Base-by-base conservation (phyloP, 306 rosid genomes). In the Prosopis cineraria region DNA sequence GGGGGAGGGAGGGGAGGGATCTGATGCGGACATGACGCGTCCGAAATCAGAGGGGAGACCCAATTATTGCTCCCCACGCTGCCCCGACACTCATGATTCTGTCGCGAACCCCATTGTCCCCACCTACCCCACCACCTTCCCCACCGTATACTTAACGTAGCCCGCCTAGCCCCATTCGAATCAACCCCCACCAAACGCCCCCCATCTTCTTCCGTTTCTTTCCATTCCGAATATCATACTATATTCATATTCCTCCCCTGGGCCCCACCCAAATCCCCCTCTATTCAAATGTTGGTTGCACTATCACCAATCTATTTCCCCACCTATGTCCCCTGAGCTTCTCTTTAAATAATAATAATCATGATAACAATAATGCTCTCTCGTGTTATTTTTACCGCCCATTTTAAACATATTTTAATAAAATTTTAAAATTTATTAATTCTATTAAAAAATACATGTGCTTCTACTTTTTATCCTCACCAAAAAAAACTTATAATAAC, bases 31-130 rank as follows among this genome's bases (percentile, higher is more conserved):
- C 96, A 80, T 76, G 93, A 89, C 90, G 90, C 90, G 85, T 88
- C 94, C 96, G 89, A 91, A 90, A 91, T 93, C 94, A 91, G 93
- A 89, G 98, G 96, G 81, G 55, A 73, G 80, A 78, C 79, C 97
- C 96, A 94, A 94, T 92, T 63, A 91, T 89, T 94, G 91, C 88
- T 45, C 89, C 94, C 96, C 96, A 92, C 93, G 94, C 93, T 90
- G 89, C 79, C 93, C 91, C 91, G 93, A 94, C 98, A 90, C 78
- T 80, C 83, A 91, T 92, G 65, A 90, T 94, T 81, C 89, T 90
- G 97, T 89, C 96, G 80, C 86, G 29, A 31, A 75, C 58, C 58
- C 27, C 27, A 48, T n/a, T 81, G 78, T 45, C 86, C 87, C 85
- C 78, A 67, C 89, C 72, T 48, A 66, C 70, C 13, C 14, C 14